Conservation (phyloP, 2,329 filamentous ascomycete genomes). For the Rhynchosporium agropyri region DNA sequence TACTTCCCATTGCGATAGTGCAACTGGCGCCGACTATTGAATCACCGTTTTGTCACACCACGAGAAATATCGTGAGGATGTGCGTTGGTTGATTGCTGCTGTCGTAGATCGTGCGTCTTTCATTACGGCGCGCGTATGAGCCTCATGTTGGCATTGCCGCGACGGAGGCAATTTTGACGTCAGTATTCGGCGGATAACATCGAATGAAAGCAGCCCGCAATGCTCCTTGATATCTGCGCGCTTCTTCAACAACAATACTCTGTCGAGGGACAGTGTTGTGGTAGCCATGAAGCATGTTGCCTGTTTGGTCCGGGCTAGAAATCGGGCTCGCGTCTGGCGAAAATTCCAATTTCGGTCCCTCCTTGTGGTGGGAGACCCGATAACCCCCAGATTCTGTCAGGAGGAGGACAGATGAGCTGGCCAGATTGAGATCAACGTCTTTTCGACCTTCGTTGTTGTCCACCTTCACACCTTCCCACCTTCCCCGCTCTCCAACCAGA, state of each 20-base stretch:
- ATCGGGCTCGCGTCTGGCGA: neutral
- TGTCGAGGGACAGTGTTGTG: neutral
- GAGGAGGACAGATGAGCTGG: neutral
- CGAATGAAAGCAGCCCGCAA: neutral
- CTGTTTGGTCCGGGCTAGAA: neutral
- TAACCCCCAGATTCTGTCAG: neutral
- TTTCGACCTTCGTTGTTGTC: constrained; percentile 6
- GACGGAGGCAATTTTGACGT: constrained; percentile 7
- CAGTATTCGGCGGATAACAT: neutral
- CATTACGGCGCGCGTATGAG: neutral
- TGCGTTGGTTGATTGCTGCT: neutral
- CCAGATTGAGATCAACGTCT: neutral
- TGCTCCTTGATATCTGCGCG: neutral
- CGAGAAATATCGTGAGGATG: neutral
- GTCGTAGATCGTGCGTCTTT: neutral
- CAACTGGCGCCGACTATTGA: neutral
- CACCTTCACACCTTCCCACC: neutral
- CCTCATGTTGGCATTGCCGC: constrained; percentile 10
- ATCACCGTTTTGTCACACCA: neutral
- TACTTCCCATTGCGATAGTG: neutral
- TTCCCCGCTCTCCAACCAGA: neutral
- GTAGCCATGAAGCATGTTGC: neutral
- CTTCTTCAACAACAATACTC: neutral
- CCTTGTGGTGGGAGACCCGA: neutral
- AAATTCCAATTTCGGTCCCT: neutral